phyloP scores from a whole-genome alignment of 2,329 filamentous ascomycete species.

The Stenocarpella maydis region DNA sequence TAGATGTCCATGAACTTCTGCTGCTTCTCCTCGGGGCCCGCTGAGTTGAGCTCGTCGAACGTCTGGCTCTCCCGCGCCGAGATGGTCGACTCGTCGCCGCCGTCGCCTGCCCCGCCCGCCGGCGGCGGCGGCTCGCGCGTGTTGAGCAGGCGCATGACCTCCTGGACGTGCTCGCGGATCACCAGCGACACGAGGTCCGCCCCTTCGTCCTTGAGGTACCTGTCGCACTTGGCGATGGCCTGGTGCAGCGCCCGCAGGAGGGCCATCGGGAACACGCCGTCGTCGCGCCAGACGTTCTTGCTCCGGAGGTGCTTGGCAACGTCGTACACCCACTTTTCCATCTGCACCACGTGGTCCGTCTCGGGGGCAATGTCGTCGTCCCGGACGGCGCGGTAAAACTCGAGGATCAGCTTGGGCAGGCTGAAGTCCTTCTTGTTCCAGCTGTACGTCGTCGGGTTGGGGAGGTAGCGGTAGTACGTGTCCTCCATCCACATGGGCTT shows the following conservation, averaged over 20 bases:
- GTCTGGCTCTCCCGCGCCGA: slow-evolving; percentile 32
- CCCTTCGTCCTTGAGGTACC: slow-evolving; percentile 45
- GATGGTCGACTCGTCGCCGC: slow-evolving; percentile 30
- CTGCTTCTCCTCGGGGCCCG: slow-evolving; percentile 58
- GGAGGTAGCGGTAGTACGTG: slow-evolving; percentile 61
- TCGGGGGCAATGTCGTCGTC: slow-evolving; percentile 34
- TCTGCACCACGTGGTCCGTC: slow-evolving; percentile 30
- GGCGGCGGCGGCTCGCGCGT: slow-evolving; percentile 28
- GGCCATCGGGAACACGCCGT: slow-evolving; percentile 43
- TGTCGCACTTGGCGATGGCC: slow-evolving; percentile 52
- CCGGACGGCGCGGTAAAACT: slow-evolving; percentile 46
- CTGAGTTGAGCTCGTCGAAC: slow-evolving; percentile 57
- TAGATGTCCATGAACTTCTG: slow-evolving; percentile 61
- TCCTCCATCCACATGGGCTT: slow-evolving; percentile 57
- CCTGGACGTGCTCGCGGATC: slow-evolving; percentile 59
- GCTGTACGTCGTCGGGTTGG: slow-evolving; percentile 63
- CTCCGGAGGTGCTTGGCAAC: slow-evolving; percentile 32
- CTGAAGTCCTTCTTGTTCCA: slow-evolving; percentile 62
- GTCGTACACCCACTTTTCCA: slow-evolving; percentile 29
- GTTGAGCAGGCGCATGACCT: slow-evolving; percentile 57
- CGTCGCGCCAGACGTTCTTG: slow-evolving; percentile 32
- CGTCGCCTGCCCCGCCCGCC: slow-evolving; percentile 26
- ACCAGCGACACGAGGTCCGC: slow-evolving; percentile 54
- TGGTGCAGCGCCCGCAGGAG: slow-evolving; percentile 51
- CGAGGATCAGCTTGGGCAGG: slow-evolving; percentile 51